Base-by-base conservation (phyloP, 306 rosid species). In the Ziziphus jujuba region DNA sequence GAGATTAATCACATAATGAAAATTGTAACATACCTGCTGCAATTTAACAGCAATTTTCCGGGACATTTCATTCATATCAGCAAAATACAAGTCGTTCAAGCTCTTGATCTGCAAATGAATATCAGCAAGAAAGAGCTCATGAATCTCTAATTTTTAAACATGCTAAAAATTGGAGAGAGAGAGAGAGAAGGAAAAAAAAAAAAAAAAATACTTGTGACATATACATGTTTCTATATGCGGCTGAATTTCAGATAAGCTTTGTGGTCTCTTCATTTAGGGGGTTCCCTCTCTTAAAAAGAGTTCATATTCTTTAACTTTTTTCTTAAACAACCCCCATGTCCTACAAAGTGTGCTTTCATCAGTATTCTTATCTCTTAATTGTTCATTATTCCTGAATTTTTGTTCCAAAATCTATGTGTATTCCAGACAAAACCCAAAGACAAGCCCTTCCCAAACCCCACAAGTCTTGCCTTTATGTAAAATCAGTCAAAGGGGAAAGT, bases 1-100 rank as follows among this genome's bases (percentile, higher is more conserved):
- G 25, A 63, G 38, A 60, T 17, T 45, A 49, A 54, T 59, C 22
- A 17, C 44, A 56, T 44, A 35, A 72, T 52, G 33, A 31, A 69
- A 17, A 1, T 7, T 67, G 56, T 28, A 51, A 63, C 80, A 65
- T 79, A 88, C 98, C 95, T 74, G 91, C 67, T 81, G 82, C 66
- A 90, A 48, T 82, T 76, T 88, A 25, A 70, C 7, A 71, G 79
- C 68, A 78, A 93, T 44, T 80, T 72, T 83, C 54, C 78, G 84
- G 75, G 75, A 77, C 82, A 90, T 61, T 55, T 93, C 97, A 60
- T 8, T 78, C 57, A 93, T 31, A 38, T 88, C 97, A 14, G 85
- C 64, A 22, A 76, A 72, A 82, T 88, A 84, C 54, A 19, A 33
- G 34, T 86, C 95, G 87, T 75, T 90, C 97, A 90, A 78, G 66